These are phyloP conservation scores for Conidiobolus incongruus DNA, from an alignment of 371 early-diverging fungal genomes.

Conservation along the genomic window DNA sequence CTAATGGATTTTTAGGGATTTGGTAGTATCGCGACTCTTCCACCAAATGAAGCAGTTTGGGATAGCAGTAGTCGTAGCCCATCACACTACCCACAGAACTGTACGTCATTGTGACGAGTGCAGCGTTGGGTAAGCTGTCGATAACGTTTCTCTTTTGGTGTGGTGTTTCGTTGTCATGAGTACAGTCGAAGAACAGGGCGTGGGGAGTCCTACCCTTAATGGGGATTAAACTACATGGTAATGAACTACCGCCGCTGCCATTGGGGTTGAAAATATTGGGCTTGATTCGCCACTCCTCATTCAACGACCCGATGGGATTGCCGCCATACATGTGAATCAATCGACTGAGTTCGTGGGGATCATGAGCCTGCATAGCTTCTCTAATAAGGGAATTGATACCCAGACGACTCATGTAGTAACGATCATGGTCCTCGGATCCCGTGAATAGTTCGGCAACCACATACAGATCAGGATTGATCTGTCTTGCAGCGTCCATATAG, in stretches of 20 bases:
- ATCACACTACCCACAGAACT: slow-evolving; percentile 87
- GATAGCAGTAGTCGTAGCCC: slow-evolving; percentile 88
- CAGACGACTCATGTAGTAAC: slow-evolving; percentile 62
- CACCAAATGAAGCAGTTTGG: slow-evolving; percentile 63
- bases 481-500: slow-evolving; percentile 70
- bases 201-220: slow-evolving; percentile 38
- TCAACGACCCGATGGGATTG: slow-evolving; percentile 53
- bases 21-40: slow-evolving; percentile 59
- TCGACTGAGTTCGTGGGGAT: slow-evolving; percentile 68
- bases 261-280: too few species aligned
- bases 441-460: slow-evolving; percentile 94
- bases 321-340: slow-evolving; percentile 77
- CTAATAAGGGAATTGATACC: slow-evolving; percentile 91
- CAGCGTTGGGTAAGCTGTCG: slow-evolving; percentile 80
- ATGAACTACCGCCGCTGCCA: neutral
- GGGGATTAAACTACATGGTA: slow-evolving; percentile 11
- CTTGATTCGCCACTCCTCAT: slow-evolving; percentile 17
- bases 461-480: slow-evolving; percentile 68
- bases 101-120: slow-evolving; percentile 67
- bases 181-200: slow-evolving; percentile 93
- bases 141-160: slow-evolving; percentile 61
- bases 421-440: slow-evolving; percentile 78
- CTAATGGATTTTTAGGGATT: slow-evolving; percentile 16
- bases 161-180: slow-evolving; percentile 94
- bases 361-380: slow-evolving; percentile 95